A percentile compares a stretch with the other conserved stretches of the same genome.
phyloP scores from a whole-genome alignment of 345 rosid species.

The Eucalyptus sideroxylon region DNA sequence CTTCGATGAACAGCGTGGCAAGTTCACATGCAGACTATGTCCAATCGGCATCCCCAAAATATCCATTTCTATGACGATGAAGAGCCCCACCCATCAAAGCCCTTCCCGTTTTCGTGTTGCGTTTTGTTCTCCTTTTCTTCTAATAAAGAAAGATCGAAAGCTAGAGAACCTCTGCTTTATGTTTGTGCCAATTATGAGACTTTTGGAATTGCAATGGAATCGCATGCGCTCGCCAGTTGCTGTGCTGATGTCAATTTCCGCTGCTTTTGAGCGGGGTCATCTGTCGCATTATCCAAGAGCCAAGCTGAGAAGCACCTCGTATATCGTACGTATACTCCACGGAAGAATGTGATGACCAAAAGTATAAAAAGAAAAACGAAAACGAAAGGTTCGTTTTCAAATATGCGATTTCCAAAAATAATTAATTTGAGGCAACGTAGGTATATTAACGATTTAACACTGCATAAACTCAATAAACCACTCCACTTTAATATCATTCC shows the following conservation, averaged over 20 bases:
- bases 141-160: neutral
- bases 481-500: neutral
- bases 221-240: neutral
- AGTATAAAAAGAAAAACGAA: neutral
- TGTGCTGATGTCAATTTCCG: neutral
- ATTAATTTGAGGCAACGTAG: neutral
- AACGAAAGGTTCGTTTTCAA: neutral
- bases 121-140: neutral
- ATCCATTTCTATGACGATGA: neutral
- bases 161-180: neutral
- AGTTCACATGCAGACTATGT: neutral
- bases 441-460: neutral
- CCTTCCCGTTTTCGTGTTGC: neutral
- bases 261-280: neutral
- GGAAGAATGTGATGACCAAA: neutral
- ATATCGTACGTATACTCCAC: neutral
- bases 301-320: neutral
- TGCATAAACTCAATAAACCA: neutral
- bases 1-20: neutral
- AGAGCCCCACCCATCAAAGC: neutral
- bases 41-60: neutral
- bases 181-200: neutral
- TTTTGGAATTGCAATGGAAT: neutral
- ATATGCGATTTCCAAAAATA: neutral
- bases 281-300: neutral